Conservation (phyloP, 169 alveolate species). For the Toxoplasma gondii region DNA sequence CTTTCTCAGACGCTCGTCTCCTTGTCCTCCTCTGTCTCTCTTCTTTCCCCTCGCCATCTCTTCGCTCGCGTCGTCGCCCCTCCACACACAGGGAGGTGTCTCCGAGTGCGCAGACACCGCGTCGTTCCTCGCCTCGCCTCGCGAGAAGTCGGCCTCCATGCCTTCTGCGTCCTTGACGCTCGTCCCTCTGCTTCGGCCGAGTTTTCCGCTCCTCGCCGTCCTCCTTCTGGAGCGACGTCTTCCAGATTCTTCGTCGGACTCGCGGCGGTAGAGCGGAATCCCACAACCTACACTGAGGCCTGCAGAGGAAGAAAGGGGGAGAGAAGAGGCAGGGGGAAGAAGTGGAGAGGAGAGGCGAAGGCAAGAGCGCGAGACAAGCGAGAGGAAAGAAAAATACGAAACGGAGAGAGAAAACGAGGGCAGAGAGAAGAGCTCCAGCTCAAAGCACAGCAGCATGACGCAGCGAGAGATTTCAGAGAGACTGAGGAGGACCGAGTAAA, state of each 20-base stretch:
- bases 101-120: background rate
- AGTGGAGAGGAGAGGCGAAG: background rate
- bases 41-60: background rate
- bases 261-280: constrained; percentile 13
- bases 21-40: background rate
- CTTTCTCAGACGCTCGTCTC: background rate
- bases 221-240: too few relatives aligned
- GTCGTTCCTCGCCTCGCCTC: background rate
- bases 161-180: background rate
- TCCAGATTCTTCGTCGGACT: too few relatives aligned
- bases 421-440: background rate
- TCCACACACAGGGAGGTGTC: background rate
- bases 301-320: background rate
- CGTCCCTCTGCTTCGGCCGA: background rate
- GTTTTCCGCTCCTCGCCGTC: too few relatives aligned
- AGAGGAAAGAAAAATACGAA: too few relatives aligned
- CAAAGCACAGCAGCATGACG: too few relatives aligned
- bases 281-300: constrained; percentile 35
- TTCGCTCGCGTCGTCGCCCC: background rate
- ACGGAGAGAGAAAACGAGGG: background rate
- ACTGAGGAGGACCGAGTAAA: too few relatives aligned
- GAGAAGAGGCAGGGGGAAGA: background rate
- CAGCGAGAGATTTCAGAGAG: too few relatives aligned
- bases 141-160: background rate
- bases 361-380: background rate